These are phyloP conservation scores for Penicillium cataractarum DNA, from an alignment of 495 filamentous ascomycete species.

Conservation along the genomic window DNA sequence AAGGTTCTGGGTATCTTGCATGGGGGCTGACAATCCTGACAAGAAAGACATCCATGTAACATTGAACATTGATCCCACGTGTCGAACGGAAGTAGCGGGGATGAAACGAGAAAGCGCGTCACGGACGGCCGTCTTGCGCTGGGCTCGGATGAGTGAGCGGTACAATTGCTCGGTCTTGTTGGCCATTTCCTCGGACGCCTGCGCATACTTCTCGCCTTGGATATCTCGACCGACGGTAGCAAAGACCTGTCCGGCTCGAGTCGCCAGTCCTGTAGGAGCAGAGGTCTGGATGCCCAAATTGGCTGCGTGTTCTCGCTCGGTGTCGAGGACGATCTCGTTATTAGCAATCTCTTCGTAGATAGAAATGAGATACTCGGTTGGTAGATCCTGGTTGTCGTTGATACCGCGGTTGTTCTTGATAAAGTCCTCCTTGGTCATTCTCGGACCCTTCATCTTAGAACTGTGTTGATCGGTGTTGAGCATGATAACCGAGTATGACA, in stretches of 20 bases:
- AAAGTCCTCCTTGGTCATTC: conserved; percentile 96
- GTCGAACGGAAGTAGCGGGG: conserved; percentile 86
- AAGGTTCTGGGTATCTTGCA: conserved; percentile 88
- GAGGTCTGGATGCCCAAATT: conserved; percentile 64
- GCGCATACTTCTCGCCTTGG: conserved; percentile 89
- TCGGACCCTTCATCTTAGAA: conserved; percentile 71
- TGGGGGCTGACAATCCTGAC: conserved; percentile 85
- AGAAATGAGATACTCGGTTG: conserved; percentile 83
- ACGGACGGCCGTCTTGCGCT: conserved; percentile 74
- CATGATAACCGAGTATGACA: conserved; percentile 95
- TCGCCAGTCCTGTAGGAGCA: conserved; percentile 68
- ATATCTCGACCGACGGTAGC: conserved; percentile 89
- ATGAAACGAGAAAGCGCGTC: conserved; percentile 77
- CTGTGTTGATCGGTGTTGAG: conserved; percentile 97
- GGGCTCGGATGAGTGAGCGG: conserved; percentile 83
- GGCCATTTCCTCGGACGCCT: conserved; percentile 94
- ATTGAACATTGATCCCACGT: conserved; percentile 98
- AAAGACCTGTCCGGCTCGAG: conserved; percentile 85
- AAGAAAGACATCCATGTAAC: conserved; percentile 99
- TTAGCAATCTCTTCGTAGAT: conserved; percentile 91
- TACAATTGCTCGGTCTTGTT: conserved; percentile 87
- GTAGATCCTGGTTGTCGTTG: conserved; percentile 93
- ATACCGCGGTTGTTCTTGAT: conserved; percentile 99
- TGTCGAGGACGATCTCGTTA: conserved; percentile 94
- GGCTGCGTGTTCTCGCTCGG: conserved; percentile 85